Evolutionary conservation across 169 alveolate genomes (phyloP).

Genomic region (Eimeria mitis): DNA sequence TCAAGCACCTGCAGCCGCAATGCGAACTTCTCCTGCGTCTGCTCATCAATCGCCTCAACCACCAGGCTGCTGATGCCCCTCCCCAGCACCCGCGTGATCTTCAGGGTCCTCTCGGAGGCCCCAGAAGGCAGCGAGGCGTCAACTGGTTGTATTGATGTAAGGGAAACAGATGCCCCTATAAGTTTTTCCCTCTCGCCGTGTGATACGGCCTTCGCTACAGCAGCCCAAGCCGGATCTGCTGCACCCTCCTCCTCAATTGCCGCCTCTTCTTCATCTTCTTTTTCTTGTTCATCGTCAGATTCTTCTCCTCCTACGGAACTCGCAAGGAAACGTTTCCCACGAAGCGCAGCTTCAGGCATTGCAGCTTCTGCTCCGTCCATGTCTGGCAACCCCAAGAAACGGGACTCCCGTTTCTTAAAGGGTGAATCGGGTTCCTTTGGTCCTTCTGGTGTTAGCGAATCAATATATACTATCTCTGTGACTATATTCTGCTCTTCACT

Average conservation of each 20-base stretch:
- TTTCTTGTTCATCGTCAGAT: not conserved
- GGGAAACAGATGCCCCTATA: not conserved
- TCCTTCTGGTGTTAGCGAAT: not conserved
- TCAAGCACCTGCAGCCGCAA: not conserved
- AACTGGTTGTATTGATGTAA: not conserved
- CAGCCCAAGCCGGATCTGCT: not conserved
- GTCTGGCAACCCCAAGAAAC: not conserved
- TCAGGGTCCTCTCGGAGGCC: not conserved
- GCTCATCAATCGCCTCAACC: not conserved
- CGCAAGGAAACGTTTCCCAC: not conserved
- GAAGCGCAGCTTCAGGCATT: not conserved
- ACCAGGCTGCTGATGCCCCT: not conserved
- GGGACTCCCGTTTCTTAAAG: not conserved
- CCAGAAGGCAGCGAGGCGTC: not conserved
- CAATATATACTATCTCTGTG: too few species aligned
- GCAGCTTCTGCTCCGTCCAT: conserved; percentile 1
- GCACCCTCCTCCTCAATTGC: not conserved
- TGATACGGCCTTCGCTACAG: not conserved
- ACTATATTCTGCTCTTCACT: too few species aligned
- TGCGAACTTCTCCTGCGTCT: not conserved
- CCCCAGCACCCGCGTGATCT: not conserved
- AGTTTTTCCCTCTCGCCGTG: not conserved
- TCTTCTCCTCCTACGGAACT: not conserved
- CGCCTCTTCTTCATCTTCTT: not conserved
- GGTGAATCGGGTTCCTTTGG: not conserved